A percentile compares a stretch with the other conserved stretches of the same genome.
Evolutionary conservation across 148 eudicot species (phyloP).

Genomic region (Chenopodium album): DNA sequence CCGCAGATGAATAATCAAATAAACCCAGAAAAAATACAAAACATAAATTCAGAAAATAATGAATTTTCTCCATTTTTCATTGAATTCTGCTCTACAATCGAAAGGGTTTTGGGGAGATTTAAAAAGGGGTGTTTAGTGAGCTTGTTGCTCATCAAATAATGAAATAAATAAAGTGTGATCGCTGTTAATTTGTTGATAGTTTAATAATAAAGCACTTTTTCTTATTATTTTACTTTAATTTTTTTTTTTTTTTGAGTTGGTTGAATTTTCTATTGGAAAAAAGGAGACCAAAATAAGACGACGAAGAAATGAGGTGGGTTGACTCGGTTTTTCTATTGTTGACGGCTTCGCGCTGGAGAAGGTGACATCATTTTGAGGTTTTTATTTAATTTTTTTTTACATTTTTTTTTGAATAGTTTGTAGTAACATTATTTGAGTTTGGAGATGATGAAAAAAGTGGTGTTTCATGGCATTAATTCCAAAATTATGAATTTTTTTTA

Average conservation of each 20-base stretch:
- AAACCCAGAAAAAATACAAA: slow-evolving; percentile 25
- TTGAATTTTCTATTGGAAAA: slow-evolving; percentile 4
- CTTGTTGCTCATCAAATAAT: too few relatives aligned
- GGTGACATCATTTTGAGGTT: not conserved
- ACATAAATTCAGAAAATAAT: slow-evolving; percentile 22
- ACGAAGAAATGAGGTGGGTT: not conserved
- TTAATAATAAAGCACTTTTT: too few relatives aligned
- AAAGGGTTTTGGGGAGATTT: not conserved
- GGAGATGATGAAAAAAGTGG: too few relatives aligned
- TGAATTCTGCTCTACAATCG: not conserved
- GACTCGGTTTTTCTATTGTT: not conserved
- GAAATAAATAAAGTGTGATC: not conserved
- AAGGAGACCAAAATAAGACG: not conserved
- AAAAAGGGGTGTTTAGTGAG: not conserved
- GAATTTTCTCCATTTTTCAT: slow-evolving; percentile 34
- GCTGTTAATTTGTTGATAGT: not conserved
- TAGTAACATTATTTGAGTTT: too few relatives aligned
- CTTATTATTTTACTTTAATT: too few relatives aligned
- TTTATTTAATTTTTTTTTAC: not conserved
- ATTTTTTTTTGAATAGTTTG: too few relatives aligned
- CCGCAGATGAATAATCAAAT: slow-evolving; percentile 30
- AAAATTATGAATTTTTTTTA: too few relatives aligned
- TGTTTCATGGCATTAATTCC: too few relatives aligned
- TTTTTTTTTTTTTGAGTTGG: not conserved
- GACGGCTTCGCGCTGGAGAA: not conserved